phyloP scores from a whole-genome alignment of 2,329 filamentous ascomycete species.

The Thermomyces lanuginosus region DNA sequence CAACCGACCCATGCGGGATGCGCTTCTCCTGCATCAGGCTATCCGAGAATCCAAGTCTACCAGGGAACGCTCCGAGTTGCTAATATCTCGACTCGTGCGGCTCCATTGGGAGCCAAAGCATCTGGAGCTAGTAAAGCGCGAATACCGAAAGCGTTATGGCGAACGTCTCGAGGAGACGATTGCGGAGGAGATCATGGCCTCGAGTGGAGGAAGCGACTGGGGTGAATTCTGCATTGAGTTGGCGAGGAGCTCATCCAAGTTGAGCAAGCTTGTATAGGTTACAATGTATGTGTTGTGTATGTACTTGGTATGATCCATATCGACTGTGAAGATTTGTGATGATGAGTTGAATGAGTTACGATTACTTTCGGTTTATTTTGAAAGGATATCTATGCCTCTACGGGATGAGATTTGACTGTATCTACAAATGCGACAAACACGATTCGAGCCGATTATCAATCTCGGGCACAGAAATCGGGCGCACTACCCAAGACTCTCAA shows the following conservation, averaged over 20 bases:
- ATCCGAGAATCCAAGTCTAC: constrained; percentile 55
- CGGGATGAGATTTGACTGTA: too few relatives aligned
- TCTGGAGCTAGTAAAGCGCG: constrained; percentile 59
- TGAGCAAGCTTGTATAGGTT: constrained; percentile 3
- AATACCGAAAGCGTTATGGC: constrained; percentile 64
- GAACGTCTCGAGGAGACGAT: constrained; percentile 62
- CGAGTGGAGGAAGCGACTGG: constrained; percentile 40
- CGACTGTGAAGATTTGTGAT: too few relatives aligned
- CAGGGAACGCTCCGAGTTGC: constrained; percentile 64
- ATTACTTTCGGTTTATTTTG: too few relatives aligned
- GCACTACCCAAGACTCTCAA: too few relatives aligned
- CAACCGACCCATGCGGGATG: constrained; percentile 86
- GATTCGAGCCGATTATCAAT: too few relatives aligned
- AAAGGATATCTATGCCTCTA: too few relatives aligned
- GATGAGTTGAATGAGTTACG: too few relatives aligned
- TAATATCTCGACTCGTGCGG: constrained; percentile 74
- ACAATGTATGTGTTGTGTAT: not conserved
- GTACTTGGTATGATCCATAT: too few relatives aligned
- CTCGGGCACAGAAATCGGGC: too few relatives aligned
- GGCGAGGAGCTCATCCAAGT: constrained; percentile 18
- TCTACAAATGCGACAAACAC: too few relatives aligned
- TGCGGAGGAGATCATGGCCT: constrained; percentile 53
- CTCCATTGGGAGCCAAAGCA: constrained; percentile 86
- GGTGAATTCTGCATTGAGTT: constrained; percentile 59
- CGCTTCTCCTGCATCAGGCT: constrained; percentile 78